These are phyloP conservation scores for Pistacia atlantica DNA, from an alignment of 345 rosid species.

Conservation along the genomic window DNA sequence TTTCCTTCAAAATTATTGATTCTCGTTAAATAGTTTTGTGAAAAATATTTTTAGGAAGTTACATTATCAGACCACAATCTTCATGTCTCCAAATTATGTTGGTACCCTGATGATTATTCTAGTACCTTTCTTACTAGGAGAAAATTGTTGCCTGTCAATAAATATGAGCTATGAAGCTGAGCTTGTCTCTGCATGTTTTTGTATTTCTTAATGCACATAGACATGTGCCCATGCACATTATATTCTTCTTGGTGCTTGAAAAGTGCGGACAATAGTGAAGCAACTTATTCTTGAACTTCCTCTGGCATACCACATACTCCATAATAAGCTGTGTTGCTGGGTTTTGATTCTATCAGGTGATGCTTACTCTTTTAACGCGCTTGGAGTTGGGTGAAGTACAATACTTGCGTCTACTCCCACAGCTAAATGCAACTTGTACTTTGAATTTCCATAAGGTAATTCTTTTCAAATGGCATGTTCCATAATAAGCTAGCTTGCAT, in stretches of 20 bases:
- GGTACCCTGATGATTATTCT: conserved; percentile 4
- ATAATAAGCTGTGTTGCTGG: conserved; percentile 4
- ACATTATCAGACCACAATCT: background rate
- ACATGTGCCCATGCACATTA: background rate
- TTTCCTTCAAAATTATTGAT: background rate
- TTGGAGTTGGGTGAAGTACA: conserved; percentile 89
- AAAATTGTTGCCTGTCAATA: background rate
- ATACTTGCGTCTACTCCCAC: conserved; percentile 77
- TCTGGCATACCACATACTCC: background rate
- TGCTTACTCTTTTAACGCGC: conserved; percentile 84
- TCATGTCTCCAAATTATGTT: background rate
- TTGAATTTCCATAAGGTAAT: conserved; percentile 91
- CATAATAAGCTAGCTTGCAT: conserved; percentile 1
- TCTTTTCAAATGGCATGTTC: conserved; percentile 4
- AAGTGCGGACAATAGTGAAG: background rate
- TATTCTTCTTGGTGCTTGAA: conserved; percentile 11
- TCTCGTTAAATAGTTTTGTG: conserved; percentile 6
- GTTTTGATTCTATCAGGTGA: conserved; percentile 62
- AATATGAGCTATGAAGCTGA: background rate
- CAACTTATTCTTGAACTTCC: background rate
- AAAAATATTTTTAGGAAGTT: background rate
- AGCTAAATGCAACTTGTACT: conserved; percentile 68
- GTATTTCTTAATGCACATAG: background rate
- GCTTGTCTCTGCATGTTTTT: background rate
- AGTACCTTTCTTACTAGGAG: background rate